Percentiles rank a stretch among this genome's conserved stretches.
Conservation (phyloP, 176 grass and related monocot species). For the Avena insularis region DNA sequence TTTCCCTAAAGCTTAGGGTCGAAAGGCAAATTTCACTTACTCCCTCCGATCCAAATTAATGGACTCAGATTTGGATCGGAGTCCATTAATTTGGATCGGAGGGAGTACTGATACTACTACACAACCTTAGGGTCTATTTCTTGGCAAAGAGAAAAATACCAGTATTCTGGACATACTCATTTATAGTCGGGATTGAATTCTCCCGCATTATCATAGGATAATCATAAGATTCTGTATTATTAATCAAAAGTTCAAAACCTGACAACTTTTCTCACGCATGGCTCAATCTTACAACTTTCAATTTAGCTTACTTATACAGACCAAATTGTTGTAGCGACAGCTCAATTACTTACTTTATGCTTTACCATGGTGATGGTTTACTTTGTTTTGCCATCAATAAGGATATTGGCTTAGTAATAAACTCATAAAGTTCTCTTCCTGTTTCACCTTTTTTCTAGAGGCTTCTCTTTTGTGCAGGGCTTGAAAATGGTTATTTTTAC, state of each 20-base stretch:
- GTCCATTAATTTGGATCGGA: too few species aligned
- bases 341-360: not conserved
- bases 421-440: not conserved
- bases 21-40: not conserved
- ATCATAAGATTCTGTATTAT: too few species aligned
- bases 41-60: too few species aligned
- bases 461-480: not conserved
- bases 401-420: not conserved
- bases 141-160: not conserved
- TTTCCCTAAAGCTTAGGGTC: not conserved
- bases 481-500: not conserved
- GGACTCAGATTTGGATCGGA: too few species aligned
- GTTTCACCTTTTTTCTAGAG: conserved; percentile 25
- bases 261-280: not conserved
- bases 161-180: not conserved
- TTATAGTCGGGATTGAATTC: not conserved
- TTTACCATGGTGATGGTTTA: not conserved
- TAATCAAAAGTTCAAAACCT: not conserved
- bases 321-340: not conserved
- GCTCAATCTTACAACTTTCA: not conserved
- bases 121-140: conserved; percentile 15
- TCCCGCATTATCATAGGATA: not conserved
- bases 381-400: not conserved
- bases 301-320: conserved; percentile 18
- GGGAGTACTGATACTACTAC: not conserved